Conservation (phyloP, 441 rosid genomes). For the Adansonia rubrostipa region DNA sequence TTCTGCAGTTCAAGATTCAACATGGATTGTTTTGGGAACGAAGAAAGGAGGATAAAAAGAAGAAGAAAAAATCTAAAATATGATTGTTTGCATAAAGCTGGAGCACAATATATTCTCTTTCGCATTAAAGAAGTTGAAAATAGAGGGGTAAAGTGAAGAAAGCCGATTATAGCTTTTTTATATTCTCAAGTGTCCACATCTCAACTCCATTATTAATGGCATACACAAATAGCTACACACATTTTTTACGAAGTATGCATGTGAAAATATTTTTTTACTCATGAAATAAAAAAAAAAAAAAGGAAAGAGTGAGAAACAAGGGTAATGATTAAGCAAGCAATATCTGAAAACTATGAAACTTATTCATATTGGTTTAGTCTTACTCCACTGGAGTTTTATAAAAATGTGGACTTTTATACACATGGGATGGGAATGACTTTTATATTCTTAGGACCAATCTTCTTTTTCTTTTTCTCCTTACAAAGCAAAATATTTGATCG, state of each 20-base stretch:
- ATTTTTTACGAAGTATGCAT: not conserved
- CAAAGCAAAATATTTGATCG: too few species aligned
- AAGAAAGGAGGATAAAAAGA: too few species aligned
- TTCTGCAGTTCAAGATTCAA: not conserved
- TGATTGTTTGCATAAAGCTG: not conserved
- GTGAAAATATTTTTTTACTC: not conserved
- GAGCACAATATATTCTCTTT: not conserved
- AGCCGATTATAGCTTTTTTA: not conserved
- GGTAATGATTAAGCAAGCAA: not conserved
- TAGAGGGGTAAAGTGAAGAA: not conserved
- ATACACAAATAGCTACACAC: not conserved
- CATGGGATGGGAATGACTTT: not conserved
- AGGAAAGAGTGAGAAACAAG: not conserved
- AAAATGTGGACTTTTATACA: not conserved
- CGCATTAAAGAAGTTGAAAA: not conserved
- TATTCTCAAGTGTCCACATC: slow-evolving; percentile 6
- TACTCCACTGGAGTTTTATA: not conserved
- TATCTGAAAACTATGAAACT: not conserved
- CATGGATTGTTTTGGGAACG: not conserved
- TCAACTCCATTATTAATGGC: slow-evolving; percentile 5
- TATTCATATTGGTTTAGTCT: not conserved
- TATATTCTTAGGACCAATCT: not conserved
- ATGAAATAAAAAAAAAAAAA: not conserved
- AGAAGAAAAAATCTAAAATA: not conserved
- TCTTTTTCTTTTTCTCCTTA: not conserved